Conservation (phyloP, 345 rosid species). For the Melaleuca quinquenervia region DNA sequence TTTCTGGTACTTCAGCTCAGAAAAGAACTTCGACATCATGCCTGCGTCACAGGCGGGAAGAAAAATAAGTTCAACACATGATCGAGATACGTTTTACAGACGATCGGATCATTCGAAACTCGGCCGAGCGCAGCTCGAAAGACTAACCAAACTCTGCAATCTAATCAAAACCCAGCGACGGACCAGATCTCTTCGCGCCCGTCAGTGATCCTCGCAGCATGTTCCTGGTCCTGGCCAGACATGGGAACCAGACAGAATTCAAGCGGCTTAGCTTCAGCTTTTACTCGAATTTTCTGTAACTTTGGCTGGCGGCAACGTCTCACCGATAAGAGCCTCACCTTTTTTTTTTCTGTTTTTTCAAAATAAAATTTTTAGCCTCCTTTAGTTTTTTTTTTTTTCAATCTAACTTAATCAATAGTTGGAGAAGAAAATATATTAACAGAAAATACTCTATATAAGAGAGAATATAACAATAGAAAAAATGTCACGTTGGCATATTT, state of each 20-base stretch:
- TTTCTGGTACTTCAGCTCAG: not conserved
- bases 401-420: too few species aligned
- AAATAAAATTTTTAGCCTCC: too few species aligned
- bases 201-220: not conserved
- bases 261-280: not conserved
- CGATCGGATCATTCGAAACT: not conserved
- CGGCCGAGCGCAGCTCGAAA: not conserved
- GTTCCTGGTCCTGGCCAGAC: not conserved
- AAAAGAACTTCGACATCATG: not conserved
- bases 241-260: not conserved
- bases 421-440: too few species aligned
- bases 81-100: not conserved
- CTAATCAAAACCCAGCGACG: not conserved
- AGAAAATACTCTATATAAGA: too few species aligned
- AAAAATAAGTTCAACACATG: not conserved
- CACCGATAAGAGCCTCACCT: too few species aligned
- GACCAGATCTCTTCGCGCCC: not conserved
- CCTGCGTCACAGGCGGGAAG: not conserved
- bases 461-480: too few species aligned
- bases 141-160: not conserved
- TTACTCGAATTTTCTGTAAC: not conserved
- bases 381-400: too few species aligned
- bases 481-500: too few species aligned
- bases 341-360: too few species aligned
- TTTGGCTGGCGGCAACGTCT: too few species aligned